A percentile compares a stretch with the other conserved stretches of the same genome.
These are phyloP conservation scores for Colletotrichum karsti DNA, from an alignment of 2,329 filamentous ascomycete genomes.

Conservation along the genomic window DNA sequence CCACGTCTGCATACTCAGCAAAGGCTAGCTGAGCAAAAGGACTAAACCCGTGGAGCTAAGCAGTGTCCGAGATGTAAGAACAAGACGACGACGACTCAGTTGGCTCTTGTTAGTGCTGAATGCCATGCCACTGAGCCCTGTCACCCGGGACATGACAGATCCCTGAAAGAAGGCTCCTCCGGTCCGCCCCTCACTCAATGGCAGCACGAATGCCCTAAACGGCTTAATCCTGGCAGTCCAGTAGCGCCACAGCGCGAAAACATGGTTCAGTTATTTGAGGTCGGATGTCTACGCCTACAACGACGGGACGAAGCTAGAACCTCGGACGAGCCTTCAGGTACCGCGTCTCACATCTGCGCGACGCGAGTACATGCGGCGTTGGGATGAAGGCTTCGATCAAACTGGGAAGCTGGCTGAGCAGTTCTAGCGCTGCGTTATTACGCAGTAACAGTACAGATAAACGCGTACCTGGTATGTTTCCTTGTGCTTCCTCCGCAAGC, in stretches of 20 bases:
- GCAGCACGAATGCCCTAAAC: constrained; percentile 11
- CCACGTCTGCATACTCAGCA: neutral
- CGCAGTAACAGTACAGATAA: neutral
- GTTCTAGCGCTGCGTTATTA: neutral
- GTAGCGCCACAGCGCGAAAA: neutral
- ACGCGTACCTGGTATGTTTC: neutral
- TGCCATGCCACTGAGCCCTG: constrained; percentile 17
- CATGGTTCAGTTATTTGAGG: too few species aligned
- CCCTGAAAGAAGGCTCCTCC: neutral
- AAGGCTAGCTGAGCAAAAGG: neutral
- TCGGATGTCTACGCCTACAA: too few species aligned
- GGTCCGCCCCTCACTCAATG: constrained; percentile 1
- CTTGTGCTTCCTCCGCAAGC: constrained; percentile 1
- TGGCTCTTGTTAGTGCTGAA: neutral
- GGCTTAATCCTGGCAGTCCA: neutral
- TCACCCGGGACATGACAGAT: constrained; percentile 7
- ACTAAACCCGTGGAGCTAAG: neutral
- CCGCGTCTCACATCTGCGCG: neutral
- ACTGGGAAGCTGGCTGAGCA: neutral
- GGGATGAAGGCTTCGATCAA: neutral
- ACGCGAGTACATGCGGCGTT: neutral
- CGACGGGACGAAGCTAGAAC: neutral
- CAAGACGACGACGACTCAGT: neutral
- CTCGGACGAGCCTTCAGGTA: neutral
- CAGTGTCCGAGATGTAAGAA: neutral